Conservation (phyloP, 768 basidiomycete species). For the Candolleomyces aberdarensis region DNA sequence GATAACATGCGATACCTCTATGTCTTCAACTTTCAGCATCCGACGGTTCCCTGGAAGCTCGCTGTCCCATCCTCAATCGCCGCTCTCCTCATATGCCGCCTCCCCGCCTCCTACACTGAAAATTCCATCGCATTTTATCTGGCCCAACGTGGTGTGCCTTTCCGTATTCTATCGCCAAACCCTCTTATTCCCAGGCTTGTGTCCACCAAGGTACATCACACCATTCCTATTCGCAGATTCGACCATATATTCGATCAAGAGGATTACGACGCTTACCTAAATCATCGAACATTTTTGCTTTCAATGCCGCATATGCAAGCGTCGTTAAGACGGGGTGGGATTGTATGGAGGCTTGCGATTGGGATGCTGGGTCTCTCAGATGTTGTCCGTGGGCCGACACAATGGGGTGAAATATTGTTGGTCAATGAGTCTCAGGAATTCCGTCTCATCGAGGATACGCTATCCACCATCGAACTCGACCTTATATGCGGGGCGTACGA, state of each 20-base stretch:
- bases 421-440: neutral
- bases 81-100: neutral
- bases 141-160: neutral
- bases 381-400: neutral
- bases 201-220: neutral
- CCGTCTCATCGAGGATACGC: neutral
- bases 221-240: neutral
- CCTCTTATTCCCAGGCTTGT: neutral
- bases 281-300: neutral
- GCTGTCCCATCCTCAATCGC: neutral
- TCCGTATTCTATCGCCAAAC: neutral
- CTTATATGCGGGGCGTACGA: constrained; percentile 1
- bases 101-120: neutral
- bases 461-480: neutral
- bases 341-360: constrained; percentile 1
- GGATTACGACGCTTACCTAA: constrained; percentile 1
- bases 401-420: neutral
- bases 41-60: neutral
- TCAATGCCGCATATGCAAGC: neutral
- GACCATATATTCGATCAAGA: neutral
- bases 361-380: neutral
- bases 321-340: constrained; percentile 2
- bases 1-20: neutral
- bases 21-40: neutral
- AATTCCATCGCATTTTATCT: neutral